Evolutionary conservation across 2,329 filamentous ascomycete genomes (phyloP).

Genomic region (Monosporascus ibericus): DNA sequence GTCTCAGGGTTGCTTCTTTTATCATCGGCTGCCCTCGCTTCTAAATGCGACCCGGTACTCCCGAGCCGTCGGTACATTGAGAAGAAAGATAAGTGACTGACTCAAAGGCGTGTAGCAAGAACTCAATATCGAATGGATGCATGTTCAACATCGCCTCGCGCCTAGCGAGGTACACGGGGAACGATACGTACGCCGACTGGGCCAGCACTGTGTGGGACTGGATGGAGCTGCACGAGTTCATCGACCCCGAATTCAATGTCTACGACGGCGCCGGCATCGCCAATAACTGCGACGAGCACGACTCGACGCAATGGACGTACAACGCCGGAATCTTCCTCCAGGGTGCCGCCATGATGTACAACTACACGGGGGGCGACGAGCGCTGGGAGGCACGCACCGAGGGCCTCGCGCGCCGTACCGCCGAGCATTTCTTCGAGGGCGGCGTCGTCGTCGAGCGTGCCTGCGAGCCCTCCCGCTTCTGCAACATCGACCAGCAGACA

Average conservation of each 20-base stretch:
- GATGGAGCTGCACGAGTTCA: slow-evolving; percentile 50
- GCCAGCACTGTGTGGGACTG: slow-evolving; percentile 66
- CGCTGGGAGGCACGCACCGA: slow-evolving; percentile 53
- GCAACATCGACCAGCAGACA: slow-evolving; percentile 64
- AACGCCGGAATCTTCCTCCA: slow-evolving; percentile 62
- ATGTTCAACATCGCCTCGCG: slow-evolving; percentile 66
- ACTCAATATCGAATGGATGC: slow-evolving; percentile 62
- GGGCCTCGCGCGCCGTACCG: slow-evolving; percentile 48
- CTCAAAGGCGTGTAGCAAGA: slow-evolving; percentile 36
- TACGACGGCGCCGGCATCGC: slow-evolving; percentile 47
- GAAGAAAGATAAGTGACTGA: too few species aligned
- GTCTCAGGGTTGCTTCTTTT: too few species aligned
- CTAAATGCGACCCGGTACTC: too few species aligned
- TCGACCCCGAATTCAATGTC: slow-evolving; percentile 49
- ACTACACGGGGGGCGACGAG: slow-evolving; percentile 45
- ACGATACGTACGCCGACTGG: slow-evolving; percentile 72
- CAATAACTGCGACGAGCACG: slow-evolving; percentile 42
- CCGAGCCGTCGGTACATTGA: too few species aligned
- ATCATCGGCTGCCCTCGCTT: too few species aligned
- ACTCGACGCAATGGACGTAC: slow-evolving; percentile 62
- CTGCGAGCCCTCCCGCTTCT: slow-evolving; percentile 56
- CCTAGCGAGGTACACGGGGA: slow-evolving; percentile 71
- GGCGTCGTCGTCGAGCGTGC: slow-evolving; percentile 57
- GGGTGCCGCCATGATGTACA: slow-evolving; percentile 56
- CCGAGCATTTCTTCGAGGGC: slow-evolving; percentile 49